Conservation (phyloP, 2,329 filamentous ascomycete species). For the Drechslerella dactyloides region DNA sequence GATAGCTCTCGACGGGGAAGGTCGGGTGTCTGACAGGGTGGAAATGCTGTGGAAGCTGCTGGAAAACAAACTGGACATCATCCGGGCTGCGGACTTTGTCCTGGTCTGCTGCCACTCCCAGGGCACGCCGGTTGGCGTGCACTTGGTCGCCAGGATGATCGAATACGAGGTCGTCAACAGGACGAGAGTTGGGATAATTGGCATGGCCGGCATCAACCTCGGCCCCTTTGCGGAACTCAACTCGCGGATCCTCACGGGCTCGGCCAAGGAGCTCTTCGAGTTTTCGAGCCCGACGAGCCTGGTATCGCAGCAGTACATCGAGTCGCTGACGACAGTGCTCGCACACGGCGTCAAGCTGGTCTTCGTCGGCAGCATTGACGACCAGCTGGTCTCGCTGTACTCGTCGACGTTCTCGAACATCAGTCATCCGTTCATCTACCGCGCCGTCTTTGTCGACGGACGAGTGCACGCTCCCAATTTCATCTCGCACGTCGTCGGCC, state of each 20-base stretch:
- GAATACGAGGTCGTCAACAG: constrained; percentile 82
- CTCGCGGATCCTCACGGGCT: constrained; percentile 84
- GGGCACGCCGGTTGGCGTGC: constrained; percentile 89
- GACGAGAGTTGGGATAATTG: constrained; percentile 73
- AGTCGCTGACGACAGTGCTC: constrained; percentile 75
- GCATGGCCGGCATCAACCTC: constrained; percentile 86
- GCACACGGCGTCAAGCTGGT: constrained; percentile 81
- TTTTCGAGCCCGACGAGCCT: constrained; percentile 82
- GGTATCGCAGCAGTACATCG: constrained; percentile 80
- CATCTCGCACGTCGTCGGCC: constrained; percentile 88
- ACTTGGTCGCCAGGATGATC: constrained; percentile 90
- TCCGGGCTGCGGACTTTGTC: constrained; percentile 85
- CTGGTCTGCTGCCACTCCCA: constrained; percentile 94
- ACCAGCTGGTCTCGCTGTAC: constrained; percentile 93
- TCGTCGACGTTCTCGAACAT: constrained; percentile 87
- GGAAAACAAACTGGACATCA: constrained; percentile 91
- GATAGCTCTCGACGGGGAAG: constrained; percentile 91
- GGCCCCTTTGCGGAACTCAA: constrained; percentile 93
- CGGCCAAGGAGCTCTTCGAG: constrained; percentile 92
- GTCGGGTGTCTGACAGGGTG: constrained; percentile 85
- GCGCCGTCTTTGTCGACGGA: constrained; percentile 94
- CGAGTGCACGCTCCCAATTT: constrained; percentile 92
- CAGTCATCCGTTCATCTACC: constrained; percentile 89
- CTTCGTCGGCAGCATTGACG: constrained; percentile 92
- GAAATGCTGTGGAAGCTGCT: constrained; percentile 93